Evolutionary conservation across 495 filamentous ascomycete species (phyloP), one percentile per base, ranked within the genome.

Genomic region (Aspergillus coremiiformis): DNA sequence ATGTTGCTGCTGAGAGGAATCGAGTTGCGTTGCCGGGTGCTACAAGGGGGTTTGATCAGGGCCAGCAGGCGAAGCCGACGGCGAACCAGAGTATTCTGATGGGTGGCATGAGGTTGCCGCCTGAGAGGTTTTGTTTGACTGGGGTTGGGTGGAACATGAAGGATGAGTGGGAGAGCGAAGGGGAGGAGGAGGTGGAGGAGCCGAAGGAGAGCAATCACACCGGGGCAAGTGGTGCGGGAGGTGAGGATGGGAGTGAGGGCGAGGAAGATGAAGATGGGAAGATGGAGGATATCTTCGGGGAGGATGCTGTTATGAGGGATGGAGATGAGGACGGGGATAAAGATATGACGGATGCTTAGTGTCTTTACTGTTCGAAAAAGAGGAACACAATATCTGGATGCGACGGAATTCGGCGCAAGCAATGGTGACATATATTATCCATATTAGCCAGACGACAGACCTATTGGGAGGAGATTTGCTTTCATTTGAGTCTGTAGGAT

Each of bases 91-190:
- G 64, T 49, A 52, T 74, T 57, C 48, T 68, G 26, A 72, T 76
- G 65, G 73, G 81, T 70, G 93, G 93, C 12, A 80, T 93, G 51
- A 75, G 90, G 39, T 68, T 98, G 57, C 93, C 93, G 32, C 85
- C 85, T 50, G 93, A 98, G 81, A 76, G 88, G 63, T 97, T 95
- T 64, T 91, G 92, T 56, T 73, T 96, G 47, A 94, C 85, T 23
- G 93, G 93, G 0, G 75, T 80, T 15, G 82, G 82, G 52, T 98
- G 93, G 93, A 80, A 83, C 32, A 63, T 96, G 69, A 83, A 80
- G 64, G 87, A 90, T 45, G 80, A 84, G 49, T 95, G 87, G 87
- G 79, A 80, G 54, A 79, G 78, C 43, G 76, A 79, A 32, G 82
- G 79, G 0, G 82, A 77, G 47, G 81, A 77, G 39, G 75, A 75